Base-by-base conservation (phyloP, 371 early-diverging fungal species). In the Actinomucor elegans region DNA sequence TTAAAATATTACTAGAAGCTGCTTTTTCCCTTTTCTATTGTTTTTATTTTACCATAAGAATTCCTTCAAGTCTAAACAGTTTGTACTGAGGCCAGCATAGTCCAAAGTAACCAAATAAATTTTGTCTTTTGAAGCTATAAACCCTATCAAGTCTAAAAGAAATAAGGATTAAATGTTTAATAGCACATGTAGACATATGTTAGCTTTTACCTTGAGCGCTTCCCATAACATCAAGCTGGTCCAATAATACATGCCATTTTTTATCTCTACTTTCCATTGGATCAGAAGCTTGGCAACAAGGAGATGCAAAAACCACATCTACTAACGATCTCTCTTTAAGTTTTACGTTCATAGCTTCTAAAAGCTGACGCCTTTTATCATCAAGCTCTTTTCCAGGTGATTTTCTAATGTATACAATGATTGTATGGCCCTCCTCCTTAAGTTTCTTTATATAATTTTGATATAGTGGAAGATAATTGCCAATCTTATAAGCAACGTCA, bases 81-180 rank as follows among this genome's bases (percentile, higher is more conserved):
- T 44, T 44, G 53, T 34, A 20, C 44, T 52, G n/a, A 52, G 45
- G 24, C 52, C 52, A 5, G 59, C 59, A 52, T 47, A 47, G 20
- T 58, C 59, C 24, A 58, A 40, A 20, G 48, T 41, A 15, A 52
- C 43, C 35, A 58, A 24, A 41, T 40, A 58, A 28, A 58, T 23
- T 37, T 46, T 46, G 23, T 33, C 12, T 33, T 46, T 32, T 32
- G 20, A 18, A 33, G 31, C 23, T 4, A 46, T 31, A 46, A 33
- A 46, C 20, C 20, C 12, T 0, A 46, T 17, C 1, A 46, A 33
- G 14, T 46, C 47, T 46, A 46, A 20, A 23, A 28, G 21, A 33
- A 46, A 3, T 21, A 46, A 46, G 34, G 34, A 21, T 31, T 46
- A 21, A 21, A 11, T 17, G 34, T 21, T 46, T 33, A 46, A 20